Base-by-base conservation (phyloP, 164 flowering plant genomes). In the Vitis riparia region DNA sequence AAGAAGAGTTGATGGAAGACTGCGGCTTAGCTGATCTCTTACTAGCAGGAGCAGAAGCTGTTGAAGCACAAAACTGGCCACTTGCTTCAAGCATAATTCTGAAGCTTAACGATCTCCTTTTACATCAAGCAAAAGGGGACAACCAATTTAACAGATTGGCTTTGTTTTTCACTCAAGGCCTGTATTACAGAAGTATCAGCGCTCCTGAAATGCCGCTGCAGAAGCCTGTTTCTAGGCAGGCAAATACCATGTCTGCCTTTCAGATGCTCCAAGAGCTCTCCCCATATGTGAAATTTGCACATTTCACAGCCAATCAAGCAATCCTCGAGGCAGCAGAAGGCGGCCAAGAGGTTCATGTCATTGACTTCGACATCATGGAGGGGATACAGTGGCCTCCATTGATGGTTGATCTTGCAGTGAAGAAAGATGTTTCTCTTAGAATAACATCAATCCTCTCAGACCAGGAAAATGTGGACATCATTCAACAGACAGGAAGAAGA, bases 381-480 rank as follows among this genome's bases (percentile, higher is more conserved):
- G 84, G 84, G 9, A 76, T 78, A 30, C 86, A 81, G 53, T 81
- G 82, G 86, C 81, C 86, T 15, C 73, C 84, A 2, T 70, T 80
- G 52, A 83, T 83, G 82, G 68, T 64, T 51, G 86, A 78, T 37
- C 73, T 83, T 19, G 78, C 77, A 19, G 16, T 55, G 51, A 71
- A 77, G 71, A 70, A 76, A 53, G 71, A 62, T 15, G 59, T 48
- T 27, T 73, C 67, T 4, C 64, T 82, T 8, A 72, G 79, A 69
- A 56, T 82, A 44, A 82, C 81, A 12, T 81, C 83, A 59, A 52
- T 78, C 51, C 15, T 65, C 5, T 16, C 14, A n/a, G 75, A 68
- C 19, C 51, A 15, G 23, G 2, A 50, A 60, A 61, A 50, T 47
- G 57, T 44, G 0, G 67, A 3, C 13, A 2, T 29, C 6, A 59